These are phyloP conservation scores for Luzula sylvatica DNA, from an alignment of 176 grass and related monocot species.

Conservation along the genomic window DNA sequence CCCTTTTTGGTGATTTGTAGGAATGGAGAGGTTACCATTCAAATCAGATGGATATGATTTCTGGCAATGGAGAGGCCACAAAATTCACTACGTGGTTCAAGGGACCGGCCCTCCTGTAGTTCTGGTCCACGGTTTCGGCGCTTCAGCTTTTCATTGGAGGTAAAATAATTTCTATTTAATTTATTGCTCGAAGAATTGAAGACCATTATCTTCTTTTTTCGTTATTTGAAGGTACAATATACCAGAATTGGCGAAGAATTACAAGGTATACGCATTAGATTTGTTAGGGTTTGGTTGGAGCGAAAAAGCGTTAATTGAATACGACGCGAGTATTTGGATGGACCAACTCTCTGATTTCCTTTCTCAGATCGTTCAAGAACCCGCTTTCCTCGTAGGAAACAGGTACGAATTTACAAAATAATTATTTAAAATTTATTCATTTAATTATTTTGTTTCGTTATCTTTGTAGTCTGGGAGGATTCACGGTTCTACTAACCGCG, in stretches of 20 bases:
- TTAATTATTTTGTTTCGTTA: background rate
- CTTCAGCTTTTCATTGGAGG: slow-evolving; percentile 96
- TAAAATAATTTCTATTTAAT: slow-evolving; percentile 8
- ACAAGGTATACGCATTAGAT: slow-evolving; percentile 94
- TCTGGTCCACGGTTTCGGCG: slow-evolving; percentile 93
- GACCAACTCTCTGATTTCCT: slow-evolving; percentile 95
- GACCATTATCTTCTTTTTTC: background rate
- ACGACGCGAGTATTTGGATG: slow-evolving; percentile 82
- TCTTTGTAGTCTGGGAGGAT: slow-evolving; percentile 57
- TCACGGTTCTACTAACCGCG: slow-evolving; percentile 71
- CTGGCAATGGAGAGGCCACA: slow-evolving; percentile 83
- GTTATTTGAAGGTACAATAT: slow-evolving; percentile 81
- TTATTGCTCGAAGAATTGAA: background rate
- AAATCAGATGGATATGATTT: slow-evolving; percentile 85
- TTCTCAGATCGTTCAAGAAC: slow-evolving; percentile 73
- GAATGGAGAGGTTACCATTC: slow-evolving; percentile 65
- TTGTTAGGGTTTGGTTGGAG: slow-evolving; percentile 96
- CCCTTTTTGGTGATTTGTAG: slow-evolving; percentile 15
- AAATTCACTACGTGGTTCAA: slow-evolving; percentile 86
- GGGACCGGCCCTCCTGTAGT: slow-evolving; percentile 56
- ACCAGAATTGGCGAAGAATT: slow-evolving; percentile 80
- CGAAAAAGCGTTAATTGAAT: slow-evolving; percentile 91
- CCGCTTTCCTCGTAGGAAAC: slow-evolving; percentile 77
- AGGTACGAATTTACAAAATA: slow-evolving; percentile 29
- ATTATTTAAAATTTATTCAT: background rate